These are phyloP conservation scores for Leishmania arabica DNA, from an alignment of 208 protist species.

Conservation along the genomic window DNA sequence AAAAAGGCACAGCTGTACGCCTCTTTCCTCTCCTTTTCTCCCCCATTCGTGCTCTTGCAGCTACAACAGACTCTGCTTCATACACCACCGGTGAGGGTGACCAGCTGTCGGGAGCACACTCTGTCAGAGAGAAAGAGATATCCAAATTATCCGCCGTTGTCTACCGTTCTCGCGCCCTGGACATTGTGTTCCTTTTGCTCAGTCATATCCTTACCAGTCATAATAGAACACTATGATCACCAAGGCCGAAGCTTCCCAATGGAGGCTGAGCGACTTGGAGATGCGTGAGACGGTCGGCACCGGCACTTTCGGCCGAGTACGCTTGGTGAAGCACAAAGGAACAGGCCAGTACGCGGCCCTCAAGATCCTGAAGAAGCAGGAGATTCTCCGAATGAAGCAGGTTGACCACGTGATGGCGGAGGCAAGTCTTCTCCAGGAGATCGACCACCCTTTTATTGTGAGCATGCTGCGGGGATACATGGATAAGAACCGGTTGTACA, in stretches of 20 bases:
- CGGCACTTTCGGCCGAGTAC: conserved; percentile 95
- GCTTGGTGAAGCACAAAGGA: conserved; percentile 88
- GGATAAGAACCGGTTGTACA: conserved; percentile 92
- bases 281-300: conserved; percentile 91
- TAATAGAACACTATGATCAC: conserved; percentile 42
- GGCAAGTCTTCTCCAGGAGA: conserved; percentile 92
- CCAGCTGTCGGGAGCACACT: not conserved
- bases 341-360: conserved; percentile 85
- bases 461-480: conserved; percentile 96
- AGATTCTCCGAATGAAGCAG: conserved; percentile 91
- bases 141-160: not conserved
- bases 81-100: conserved; percentile 3
- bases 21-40: not conserved
- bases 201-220: not conserved
- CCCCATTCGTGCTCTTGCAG: not conserved
- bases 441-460: conserved; percentile 96
- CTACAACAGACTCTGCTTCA: conserved; percentile 1
- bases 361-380: conserved; percentile 93
- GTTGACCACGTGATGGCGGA: conserved; percentile 94
- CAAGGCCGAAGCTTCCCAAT: conserved; percentile 67
- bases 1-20: not conserved
- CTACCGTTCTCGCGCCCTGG: not conserved
- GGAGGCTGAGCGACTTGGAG: conserved; percentile 91
- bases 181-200: not conserved
- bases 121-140: not conserved